These are phyloP conservation scores for Ajuga chamaepitys DNA, from an alignment of 257 asterid genomes.

Conservation along the genomic window DNA sequence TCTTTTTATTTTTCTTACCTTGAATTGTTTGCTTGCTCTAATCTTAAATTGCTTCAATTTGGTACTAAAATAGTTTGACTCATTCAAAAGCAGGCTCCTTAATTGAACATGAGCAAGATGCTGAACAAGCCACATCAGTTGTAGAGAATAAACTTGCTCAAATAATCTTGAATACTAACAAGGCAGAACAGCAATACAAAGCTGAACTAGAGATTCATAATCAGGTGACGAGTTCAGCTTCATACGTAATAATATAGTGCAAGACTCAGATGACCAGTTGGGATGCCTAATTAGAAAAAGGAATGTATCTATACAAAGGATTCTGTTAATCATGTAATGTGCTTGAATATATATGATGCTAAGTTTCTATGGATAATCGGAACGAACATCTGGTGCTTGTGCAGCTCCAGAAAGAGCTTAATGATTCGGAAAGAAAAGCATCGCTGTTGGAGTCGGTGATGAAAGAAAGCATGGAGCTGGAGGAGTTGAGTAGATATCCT, in stretches of 20 bases:
- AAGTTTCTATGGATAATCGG: neutral
- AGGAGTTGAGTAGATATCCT: conserved; percentile 83
- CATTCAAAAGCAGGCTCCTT: conserved; percentile 28
- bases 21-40: conserved; percentile 8
- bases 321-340: neutral
- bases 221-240: conserved; percentile 40
- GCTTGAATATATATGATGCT: neutral
- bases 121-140: conserved; percentile 21
- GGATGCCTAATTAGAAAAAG: neutral
- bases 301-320: neutral
- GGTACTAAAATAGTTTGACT: conserved; percentile 6
- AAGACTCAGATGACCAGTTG: neutral
- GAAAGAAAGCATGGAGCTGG: conserved; percentile 55
- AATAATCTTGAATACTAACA: conserved; percentile 28
- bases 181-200: conserved; percentile 44
- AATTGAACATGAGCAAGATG: conserved; percentile 22
- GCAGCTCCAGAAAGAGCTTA: conserved; percentile 60
- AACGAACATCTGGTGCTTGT: conserved; percentile 16
- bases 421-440: conserved; percentile 42
- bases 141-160: conserved; percentile 41
- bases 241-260: neutral
- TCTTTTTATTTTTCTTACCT: neutral
- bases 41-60: neutral
- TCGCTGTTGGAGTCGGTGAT: conserved; percentile 44
- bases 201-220: conserved; percentile 41